Evolutionary conservation across 2,329 filamentous ascomycete species (phyloP), one percentile per base, ranked within the genome.

Genomic region (Cercospora janseana): DNA sequence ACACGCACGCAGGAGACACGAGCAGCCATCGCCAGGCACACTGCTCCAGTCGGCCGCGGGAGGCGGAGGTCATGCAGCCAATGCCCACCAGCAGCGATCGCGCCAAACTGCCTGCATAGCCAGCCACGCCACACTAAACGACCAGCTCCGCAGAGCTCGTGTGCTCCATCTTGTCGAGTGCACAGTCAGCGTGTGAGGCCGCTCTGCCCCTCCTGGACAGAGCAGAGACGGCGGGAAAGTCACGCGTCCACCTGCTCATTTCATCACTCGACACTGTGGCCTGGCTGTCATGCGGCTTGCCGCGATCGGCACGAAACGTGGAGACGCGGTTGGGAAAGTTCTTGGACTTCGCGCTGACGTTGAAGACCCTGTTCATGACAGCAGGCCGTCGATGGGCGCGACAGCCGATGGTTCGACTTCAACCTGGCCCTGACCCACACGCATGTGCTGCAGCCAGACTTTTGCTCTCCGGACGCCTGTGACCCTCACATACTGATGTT

Each of bases 21-120:
- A 43, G 41, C 27, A 27, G 21, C 20, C 32, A 28, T 12, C 28
- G 29, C 21, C 47, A 50, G 47, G 31, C 29, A 50, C 40, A 38
- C 15, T n/a, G 23, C 46, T 24, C 15, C 8, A 41, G 20, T 28
- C 41, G 23, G 28, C 35, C 41, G 48, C 43, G 48, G 41, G 34
- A 35, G 13, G 21, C 29, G 31, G 35, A 29, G 24, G 20, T 23
- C 20, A 37, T 46, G 42, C 42, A 45, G 27, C 41, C 41, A 31
- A 24, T 3, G 4, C 20, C 35, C 4, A 13, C 32, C 46, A 49
- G 35, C 46, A 38, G 31, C 47, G 40, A 50, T 45, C 31, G 40
- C 40, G 32, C 13, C 40, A 31, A 21, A 23, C 10, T 10, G 35
- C 35, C 35, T 38, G 35, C 35, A 38, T 38, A 15, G 35, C 35